Base-by-base conservation (phyloP, 768 basidiomycete genomes). In the Mycena chlorophos region DNA sequence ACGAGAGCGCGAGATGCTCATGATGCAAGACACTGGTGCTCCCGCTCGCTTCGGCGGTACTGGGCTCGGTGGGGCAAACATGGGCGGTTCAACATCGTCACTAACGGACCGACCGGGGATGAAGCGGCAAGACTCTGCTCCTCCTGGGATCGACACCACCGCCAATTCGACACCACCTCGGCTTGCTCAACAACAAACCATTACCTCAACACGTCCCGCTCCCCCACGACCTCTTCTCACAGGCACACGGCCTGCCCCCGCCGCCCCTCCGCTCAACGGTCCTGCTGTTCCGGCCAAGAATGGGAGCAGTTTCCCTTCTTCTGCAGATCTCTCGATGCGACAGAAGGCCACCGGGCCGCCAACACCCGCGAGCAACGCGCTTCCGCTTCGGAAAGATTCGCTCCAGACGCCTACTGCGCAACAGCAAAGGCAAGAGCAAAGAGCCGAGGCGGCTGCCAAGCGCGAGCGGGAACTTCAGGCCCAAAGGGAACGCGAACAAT, bases 11-110 rank as follows among this genome's bases (percentile, higher is more conserved):
- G 84, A 86, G 39, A 73, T 80, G 66, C 74, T 73, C 63, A 57
- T 57, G 45, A 49, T 46, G 45, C 12, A 8, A 34, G 49, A 55
- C 20, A 53, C 51, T 14, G 51, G 55, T 42, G 79, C 87, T 4
- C 86, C 89, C 5, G 81, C 91, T 0, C 83, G 96, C 1, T 98
- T 97, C 73, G 94, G 91, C 8, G 94, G 94, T 1, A 95, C 94
- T 2, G 96, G 96, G 2, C 83, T 97, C 19, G 96, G 87, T 28
- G 95, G 94, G 30, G 70, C 73, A 30, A 83, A 82, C 67, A 71
- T 78, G 52, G 65, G 66, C 48, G 71, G 71, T 14, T 66, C 75
- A 4, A 68, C 73, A 22, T 69, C 71, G 13, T 29, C 47, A 30
- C 23, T 62, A 59, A 68, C 65, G 17, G 60, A 62, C 17, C 74